Evolutionary conservation across 1,284 basidiomycete species (phyloP).

Genomic region (Lignosus rhinocerotis): DNA sequence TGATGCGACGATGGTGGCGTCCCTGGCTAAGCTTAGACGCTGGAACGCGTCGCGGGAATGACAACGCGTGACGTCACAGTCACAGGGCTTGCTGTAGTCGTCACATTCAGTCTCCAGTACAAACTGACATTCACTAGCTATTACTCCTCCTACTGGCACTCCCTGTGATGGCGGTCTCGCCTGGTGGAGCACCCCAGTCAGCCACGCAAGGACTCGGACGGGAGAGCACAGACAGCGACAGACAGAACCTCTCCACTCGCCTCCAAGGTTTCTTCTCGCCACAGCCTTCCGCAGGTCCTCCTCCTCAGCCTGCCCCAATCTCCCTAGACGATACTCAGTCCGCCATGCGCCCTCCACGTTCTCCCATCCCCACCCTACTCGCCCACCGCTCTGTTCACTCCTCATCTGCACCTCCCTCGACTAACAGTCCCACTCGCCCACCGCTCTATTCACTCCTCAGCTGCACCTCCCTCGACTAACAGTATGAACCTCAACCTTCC

Average conservation of each 20-base stretch:
- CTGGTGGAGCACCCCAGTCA: too few relatives aligned
- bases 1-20: too few relatives aligned
- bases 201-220: not conserved
- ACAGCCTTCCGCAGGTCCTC: not conserved
- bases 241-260: slow-evolving; percentile 1
- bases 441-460: slow-evolving; percentile 3
- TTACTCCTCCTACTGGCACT: too few relatives aligned
- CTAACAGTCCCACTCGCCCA: slow-evolving; percentile 5
- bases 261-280: slow-evolving; percentile 9
- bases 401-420: slow-evolving; percentile 8
- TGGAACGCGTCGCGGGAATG: not conserved
- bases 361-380: not conserved
- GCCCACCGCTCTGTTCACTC: not conserved
- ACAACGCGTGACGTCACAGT: slow-evolving; percentile 22
- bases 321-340: slow-evolving; percentile 5
- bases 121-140: too few relatives aligned
- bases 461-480: slow-evolving; percentile 7
- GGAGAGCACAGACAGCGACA: not conserved
- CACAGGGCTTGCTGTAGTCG: not conserved
- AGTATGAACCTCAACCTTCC: slow-evolving; percentile 18
- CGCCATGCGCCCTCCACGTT: slow-evolving; percentile 25
- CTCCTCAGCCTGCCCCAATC: not conserved
- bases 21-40: too few relatives aligned
- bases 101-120: not conserved
- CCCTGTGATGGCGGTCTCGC: too few relatives aligned